Evolutionary conservation across 352 stramenopile species (phyloP).

Genomic region (Phytophthora kernoviae): DNA sequence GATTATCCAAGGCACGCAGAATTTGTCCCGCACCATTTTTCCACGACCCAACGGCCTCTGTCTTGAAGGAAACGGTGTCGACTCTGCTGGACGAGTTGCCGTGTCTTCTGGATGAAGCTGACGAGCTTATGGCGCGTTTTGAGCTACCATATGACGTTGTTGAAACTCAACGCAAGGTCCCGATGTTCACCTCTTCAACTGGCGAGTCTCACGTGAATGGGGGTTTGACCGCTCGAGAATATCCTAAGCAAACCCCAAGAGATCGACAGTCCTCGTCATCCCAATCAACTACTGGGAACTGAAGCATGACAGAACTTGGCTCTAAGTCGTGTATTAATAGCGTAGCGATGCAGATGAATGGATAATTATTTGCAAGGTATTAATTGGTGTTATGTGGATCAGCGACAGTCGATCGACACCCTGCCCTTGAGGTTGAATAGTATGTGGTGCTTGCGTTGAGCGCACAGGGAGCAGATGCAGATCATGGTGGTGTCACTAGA

Average conservation of each 20-base stretch:
- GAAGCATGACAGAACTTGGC: conserved; percentile 3
- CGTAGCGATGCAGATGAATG: too few species aligned
- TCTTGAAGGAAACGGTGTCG: conserved; percentile 41
- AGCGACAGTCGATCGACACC: too few species aligned
- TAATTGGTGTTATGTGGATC: too few species aligned
- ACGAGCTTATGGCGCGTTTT: conserved; percentile 62
- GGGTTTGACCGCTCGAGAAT: conserved; percentile 5
- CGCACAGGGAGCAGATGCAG: too few species aligned
- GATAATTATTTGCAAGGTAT: too few species aligned
- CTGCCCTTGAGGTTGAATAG: too few species aligned
- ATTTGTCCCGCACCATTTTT: background rate
- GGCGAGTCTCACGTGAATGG: conserved; percentile 3
- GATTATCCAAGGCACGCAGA: too few species aligned
- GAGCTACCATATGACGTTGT: conserved; percentile 39
- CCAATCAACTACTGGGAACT: conserved; percentile 4
- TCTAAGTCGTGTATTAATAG: too few species aligned
- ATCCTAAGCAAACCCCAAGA: conserved; percentile 8
- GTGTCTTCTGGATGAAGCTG: conserved; percentile 60
- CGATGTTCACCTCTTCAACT: background rate
- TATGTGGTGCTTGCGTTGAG: too few species aligned
- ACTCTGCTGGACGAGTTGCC: conserved; percentile 68
- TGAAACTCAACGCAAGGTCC: conserved; percentile 10
- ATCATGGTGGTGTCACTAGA: too few species aligned
- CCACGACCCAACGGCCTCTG: background rate
- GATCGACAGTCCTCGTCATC: conserved; percentile 2